Evolutionary conservation across 1,284 basidiomycete genomes (phyloP), one percentile per base, ranked within the genome.

Genomic region (Ganoderma resinaceum): DNA sequence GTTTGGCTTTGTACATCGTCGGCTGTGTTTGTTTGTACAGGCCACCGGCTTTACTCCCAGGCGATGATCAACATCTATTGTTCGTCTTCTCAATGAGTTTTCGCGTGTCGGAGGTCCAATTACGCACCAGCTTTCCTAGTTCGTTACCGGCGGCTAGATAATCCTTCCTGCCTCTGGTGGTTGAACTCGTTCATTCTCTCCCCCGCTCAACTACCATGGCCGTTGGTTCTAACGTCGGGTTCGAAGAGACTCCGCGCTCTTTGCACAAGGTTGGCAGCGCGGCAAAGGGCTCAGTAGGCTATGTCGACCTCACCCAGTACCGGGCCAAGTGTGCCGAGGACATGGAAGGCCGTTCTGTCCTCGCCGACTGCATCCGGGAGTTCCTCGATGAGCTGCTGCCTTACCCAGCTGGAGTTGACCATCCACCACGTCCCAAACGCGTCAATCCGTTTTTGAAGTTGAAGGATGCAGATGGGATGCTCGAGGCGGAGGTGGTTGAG

Each of bases 241-340:
- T 66, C 63, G 29, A 65, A 33, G 63, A 38, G 18, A 38, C 29
- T 6, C 35, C 26, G 26, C 14, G 37, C 33, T 23, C 23, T 8
- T 26, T 16, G 12, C 40, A 26, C 43, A 52, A 29, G 20, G 12
- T 59, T 31, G 40, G 23, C 11, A 20, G 38, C 3, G 20, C 40
- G 23, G 1, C 8, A 1, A 20, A 52, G 29, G 26, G 55, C 37
- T 16, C n/a, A 1, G 55, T 59, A 11, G 46, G 42, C 53, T 31
- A 63, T 23, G 49, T 66, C 66, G 40, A 29, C 23, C 9, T 29
- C 12, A 20, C 31, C 1, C 11, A 40, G 40, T 5, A n/a, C 20
- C 18, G 65, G 42, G 12, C 37, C 42, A 9, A 18, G 5, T 23
- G 49, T 40, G 68, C 69, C 62, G 20, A 16, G 14, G 14, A 63